Conservation (phyloP, 2,329 filamentous ascomycete species). For the Fusarium zealandicum region DNA sequence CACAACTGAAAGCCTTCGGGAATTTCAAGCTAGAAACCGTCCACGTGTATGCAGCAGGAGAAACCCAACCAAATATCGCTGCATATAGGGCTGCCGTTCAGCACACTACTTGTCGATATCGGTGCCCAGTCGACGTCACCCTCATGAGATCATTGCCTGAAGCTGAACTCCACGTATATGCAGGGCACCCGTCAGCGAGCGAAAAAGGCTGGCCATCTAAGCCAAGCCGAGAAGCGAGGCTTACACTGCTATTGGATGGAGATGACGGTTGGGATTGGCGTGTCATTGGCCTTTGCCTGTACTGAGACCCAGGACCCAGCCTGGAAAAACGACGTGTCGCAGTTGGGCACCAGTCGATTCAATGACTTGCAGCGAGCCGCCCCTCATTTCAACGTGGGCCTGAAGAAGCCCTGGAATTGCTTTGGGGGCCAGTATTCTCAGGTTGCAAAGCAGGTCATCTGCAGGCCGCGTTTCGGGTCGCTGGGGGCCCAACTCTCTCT, state of each 20-base stretch:
- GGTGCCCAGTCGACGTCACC: slow-evolving; percentile 27
- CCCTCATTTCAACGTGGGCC: slow-evolving; percentile 23
- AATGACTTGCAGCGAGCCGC: slow-evolving; percentile 24
- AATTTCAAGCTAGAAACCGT: background rate
- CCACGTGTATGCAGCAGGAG: slow-evolving; percentile 16
- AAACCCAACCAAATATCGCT: slow-evolving; percentile 3
- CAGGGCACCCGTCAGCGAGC: slow-evolving; percentile 4
- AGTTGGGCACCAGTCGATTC: slow-evolving; percentile 4
- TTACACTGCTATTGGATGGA: slow-evolving; percentile 24
- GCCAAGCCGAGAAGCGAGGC: slow-evolving; percentile 18
- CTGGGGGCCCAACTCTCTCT: slow-evolving; percentile 7
- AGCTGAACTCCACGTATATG: slow-evolving; percentile 19
- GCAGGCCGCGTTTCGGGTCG: slow-evolving; percentile 18
- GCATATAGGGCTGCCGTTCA: slow-evolving; percentile 31
- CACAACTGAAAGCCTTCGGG: background rate
- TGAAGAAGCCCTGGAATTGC: slow-evolving; percentile 17
- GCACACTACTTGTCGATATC: slow-evolving; percentile 28
- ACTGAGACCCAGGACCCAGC: background rate
- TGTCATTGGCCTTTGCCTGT: slow-evolving; percentile 13
- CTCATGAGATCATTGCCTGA: slow-evolving; percentile 12
- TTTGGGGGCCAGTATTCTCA: slow-evolving; percentile 20
- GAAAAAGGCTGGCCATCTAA: background rate
- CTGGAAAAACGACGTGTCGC: slow-evolving; percentile 22
- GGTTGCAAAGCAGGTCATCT: slow-evolving; percentile 20
- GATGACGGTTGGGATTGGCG: slow-evolving; percentile 17